Evolutionary conservation across 1,284 basidiomycete genomes (phyloP), one percentile per base, ranked within the genome.

Genomic region (Sparassis latifolia): DNA sequence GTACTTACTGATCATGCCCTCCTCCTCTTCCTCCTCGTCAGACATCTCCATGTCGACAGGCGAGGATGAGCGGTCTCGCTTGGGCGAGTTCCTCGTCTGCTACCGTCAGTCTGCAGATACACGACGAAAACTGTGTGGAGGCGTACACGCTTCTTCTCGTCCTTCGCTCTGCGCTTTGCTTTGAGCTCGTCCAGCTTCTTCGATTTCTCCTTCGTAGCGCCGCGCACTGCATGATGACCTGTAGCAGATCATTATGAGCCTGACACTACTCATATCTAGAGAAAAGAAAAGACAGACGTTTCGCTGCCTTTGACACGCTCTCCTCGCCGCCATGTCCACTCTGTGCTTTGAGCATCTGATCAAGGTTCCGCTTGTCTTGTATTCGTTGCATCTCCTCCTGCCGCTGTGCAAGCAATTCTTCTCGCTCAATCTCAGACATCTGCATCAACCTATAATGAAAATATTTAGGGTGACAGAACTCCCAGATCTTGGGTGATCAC

Each of bases 401-500:
- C 5, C 94, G 82, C 48, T 81, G 74, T 0, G 89, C 85, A 10
- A 97, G 76, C 48, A 92, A 87, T 30, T 83, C 82, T 67, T 97
- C 94, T 44, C 95, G 81, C 55, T 95, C 88, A 55, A 97, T 77
- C 68, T 97, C 94, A 39, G 87, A 81, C 77, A 96, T 77, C 32
- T 73, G 67, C 61, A 92, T 72, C 40, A 97, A 74, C 48, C 93
- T 96, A 63, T 55, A 31, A 33, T 42, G 45, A 39, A 41, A 32
- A 38, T 58, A 10, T 59, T 44, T 31, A 51, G 46, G 27, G 32
- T 20, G 2, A 20, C 31, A 37, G 3, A 44, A 30, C 12, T 47
- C 35, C 40, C 10, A 33, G 35, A 27, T 12, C 12, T 42, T 42
- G 41, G 37, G 33, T 37, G 20, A 54, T 35, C 40, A 32, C 27